Base-by-base conservation (phyloP, 2,329 filamentous ascomycete species). In the Bimuria novae-zelandiae region DNA sequence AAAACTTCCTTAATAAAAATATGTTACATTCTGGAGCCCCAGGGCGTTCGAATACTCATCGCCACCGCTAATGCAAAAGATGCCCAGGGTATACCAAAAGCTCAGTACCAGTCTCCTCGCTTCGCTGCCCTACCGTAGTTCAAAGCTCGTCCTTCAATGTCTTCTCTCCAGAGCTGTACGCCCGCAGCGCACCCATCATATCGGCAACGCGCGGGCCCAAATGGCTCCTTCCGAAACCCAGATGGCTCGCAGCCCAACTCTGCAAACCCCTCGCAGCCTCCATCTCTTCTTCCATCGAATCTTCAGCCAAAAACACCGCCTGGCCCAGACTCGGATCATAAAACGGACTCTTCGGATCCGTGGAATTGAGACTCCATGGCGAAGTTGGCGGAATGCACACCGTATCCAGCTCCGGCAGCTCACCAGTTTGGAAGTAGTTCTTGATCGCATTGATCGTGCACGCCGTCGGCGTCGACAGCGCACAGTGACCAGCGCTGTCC, bases 401-500 rank as follows among this genome's bases (percentile, higher is more conserved):
- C 3, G 76, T 77, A 1, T 75, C 76, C 0, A 70, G 63, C 2
- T 64, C 59, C 0, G 83, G 84, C 1, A 82, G 67, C 2, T 60
- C 58, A 2, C 75, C 77, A 0, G 61, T 66, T 50, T 75, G 73
- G 43, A 79, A 78, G 54, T 79, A 79, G 3, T 53, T 45, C 7
- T 64, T 61, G 14, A 78, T 63, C 29, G 59, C 53, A 2, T 44
- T 49, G 2, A 71, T 60, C 1, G 70, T 73, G 52, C 77, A 80
- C 7, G 56, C 39, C 0, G 72, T 74, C 0, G 71, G 69, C 0
- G 60, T 57, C 1, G 73, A 67, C 5, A 75, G 53, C 0, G 74
- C 71, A 27, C 80, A 83, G 55, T 86, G 84, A 0, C 71, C 69
- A 2, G 63, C 62, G 12, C 55, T 58, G 52, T 82, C 75, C 53